phyloP scores from a whole-genome alignment of 2,329 filamentous ascomycete species.

The Colletotrichum tanaceti region DNA sequence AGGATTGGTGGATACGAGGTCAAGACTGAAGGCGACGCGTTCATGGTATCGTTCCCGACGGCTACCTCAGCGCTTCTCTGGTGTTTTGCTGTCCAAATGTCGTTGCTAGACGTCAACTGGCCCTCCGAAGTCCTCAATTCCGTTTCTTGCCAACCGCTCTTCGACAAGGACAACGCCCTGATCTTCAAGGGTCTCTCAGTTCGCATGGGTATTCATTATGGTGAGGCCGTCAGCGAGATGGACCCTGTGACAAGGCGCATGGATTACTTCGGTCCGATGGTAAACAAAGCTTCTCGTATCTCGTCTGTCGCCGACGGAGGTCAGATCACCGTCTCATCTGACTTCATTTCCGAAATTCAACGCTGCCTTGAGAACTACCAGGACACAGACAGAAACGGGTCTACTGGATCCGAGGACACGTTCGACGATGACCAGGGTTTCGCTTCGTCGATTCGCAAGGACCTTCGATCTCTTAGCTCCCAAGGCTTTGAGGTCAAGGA shows the following conservation, averaged over 20 bases:
- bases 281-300: slow-evolving; percentile 95
- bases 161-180: slow-evolving; percentile 84
- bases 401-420: slow-evolving; percentile 76
- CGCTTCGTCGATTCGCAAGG: slow-evolving; percentile 83
- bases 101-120: slow-evolving; percentile 90
- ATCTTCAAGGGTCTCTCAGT: slow-evolving; percentile 97
- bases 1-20: slow-evolving; percentile 98
- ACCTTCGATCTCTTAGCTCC: slow-evolving; percentile 85
- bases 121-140: slow-evolving; percentile 92
- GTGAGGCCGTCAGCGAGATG: slow-evolving; percentile 91
- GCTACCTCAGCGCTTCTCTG: slow-evolving; percentile 94
- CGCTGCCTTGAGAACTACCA: slow-evolving; percentile 89
- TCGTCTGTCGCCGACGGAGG: slow-evolving; percentile 95
- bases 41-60: slow-evolving; percentile 98
- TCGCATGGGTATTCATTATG: slow-evolving; percentile 97
- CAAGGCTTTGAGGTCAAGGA: slow-evolving; percentile 98
- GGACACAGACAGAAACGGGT: slow-evolving; percentile 79
- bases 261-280: slow-evolving; percentile 99
- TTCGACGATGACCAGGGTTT: slow-evolving; percentile 78
- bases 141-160: slow-evolving; percentile 82
- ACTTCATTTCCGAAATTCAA: slow-evolving; percentile 97
- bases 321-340: slow-evolving; percentile 95
- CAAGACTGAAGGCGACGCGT: slow-evolving; percentile 99
- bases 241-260: slow-evolving; percentile 97
- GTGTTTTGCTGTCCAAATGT: slow-evolving; percentile 94